A percentile compares a stretch with the other conserved stretches of the same genome.
These are phyloP conservation scores for Phytopythium oedochilum DNA, from an alignment of 352 stramenopile genomes.

Conservation along the genomic window DNA sequence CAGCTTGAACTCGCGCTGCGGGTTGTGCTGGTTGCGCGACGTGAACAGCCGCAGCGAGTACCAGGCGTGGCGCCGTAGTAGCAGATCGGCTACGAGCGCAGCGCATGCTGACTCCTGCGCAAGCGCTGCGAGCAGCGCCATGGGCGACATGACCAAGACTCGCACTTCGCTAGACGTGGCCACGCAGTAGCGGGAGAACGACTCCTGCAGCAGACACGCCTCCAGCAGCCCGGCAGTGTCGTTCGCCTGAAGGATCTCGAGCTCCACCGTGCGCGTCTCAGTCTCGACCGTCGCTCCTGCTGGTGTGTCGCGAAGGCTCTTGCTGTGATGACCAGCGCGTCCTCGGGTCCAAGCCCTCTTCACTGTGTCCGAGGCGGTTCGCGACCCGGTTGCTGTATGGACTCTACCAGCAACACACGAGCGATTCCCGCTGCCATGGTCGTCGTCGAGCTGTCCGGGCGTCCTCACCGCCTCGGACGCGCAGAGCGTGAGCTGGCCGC, in stretches of 20 bases:
- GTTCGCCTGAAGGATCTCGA: constrained; percentile 48
- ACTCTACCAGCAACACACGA: background rate
- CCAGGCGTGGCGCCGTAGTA: constrained; percentile 40
- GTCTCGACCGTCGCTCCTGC: background rate
- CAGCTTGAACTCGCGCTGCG: constrained; percentile 28
- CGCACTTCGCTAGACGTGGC: constrained; percentile 24
- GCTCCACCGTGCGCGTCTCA: constrained; percentile 37
- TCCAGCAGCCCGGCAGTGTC: constrained; percentile 44
- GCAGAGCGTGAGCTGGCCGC: constrained; percentile 40
- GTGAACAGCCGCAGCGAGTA: constrained; percentile 52
- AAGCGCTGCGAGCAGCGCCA: constrained; percentile 22
- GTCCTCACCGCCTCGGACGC: constrained; percentile 23
- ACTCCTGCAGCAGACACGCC: constrained; percentile 21
- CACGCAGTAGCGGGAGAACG: constrained; percentile 45
- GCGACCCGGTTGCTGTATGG: background rate
- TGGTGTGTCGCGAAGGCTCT: background rate
- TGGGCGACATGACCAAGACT: constrained; percentile 32
- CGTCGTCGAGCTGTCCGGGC: background rate
- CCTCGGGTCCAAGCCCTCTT: background rate
- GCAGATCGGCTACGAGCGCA: constrained; percentile 30
- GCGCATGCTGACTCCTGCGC: constrained; percentile 29
- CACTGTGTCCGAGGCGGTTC: background rate
- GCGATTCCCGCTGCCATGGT: background rate
- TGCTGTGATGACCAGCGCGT: background rate
- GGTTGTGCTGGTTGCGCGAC: constrained; percentile 54